Evolutionary conservation across 2,329 filamentous ascomycete species (phyloP).

Genomic region (Hymenoscyphus fraxineus): DNA sequence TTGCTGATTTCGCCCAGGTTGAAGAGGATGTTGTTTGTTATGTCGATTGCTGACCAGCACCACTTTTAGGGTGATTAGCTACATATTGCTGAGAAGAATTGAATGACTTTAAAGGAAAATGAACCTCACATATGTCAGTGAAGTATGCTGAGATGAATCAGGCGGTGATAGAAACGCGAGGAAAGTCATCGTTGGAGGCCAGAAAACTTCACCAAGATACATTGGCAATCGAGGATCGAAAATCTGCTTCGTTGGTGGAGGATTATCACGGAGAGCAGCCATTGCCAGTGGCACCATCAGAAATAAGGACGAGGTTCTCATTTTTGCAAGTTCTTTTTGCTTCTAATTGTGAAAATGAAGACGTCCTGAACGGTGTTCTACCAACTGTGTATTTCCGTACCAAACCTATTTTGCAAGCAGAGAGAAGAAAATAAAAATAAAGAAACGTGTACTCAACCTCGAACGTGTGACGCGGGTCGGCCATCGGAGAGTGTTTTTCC

Average conservation of each 20-base stretch:
- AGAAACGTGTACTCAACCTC: slow-evolving; percentile 10
- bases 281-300: slow-evolving; percentile 11
- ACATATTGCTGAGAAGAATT: not conserved
- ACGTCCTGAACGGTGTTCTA: no score
- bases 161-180: slow-evolving; percentile 27
- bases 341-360: not conserved
- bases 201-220: slow-evolving; percentile 32
- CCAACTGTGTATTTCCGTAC: no score
- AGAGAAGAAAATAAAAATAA: not conserved
- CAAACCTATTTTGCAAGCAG: not conserved
- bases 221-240: slow-evolving; percentile 25
- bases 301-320: slow-evolving; percentile 14
- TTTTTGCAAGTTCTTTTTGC: slow-evolving; percentile 9
- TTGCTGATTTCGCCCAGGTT: slow-evolving; percentile 20
- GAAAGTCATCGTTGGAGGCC: slow-evolving; percentile 29
- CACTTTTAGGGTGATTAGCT: slow-evolving; percentile 11
- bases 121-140: slow-evolving; percentile 13
- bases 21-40: slow-evolving; percentile 21
- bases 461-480: slow-evolving; percentile 2
- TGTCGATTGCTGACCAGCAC: slow-evolving; percentile 26
- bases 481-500: not conserved
- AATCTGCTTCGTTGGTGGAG: slow-evolving; percentile 4
- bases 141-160: slow-evolving; percentile 10
- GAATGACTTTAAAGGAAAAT: not conserved
- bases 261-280: slow-evolving; percentile 6